phyloP scores from a whole-genome alignment of 331 rosid genomes.

The Saraca asoca region DNA sequence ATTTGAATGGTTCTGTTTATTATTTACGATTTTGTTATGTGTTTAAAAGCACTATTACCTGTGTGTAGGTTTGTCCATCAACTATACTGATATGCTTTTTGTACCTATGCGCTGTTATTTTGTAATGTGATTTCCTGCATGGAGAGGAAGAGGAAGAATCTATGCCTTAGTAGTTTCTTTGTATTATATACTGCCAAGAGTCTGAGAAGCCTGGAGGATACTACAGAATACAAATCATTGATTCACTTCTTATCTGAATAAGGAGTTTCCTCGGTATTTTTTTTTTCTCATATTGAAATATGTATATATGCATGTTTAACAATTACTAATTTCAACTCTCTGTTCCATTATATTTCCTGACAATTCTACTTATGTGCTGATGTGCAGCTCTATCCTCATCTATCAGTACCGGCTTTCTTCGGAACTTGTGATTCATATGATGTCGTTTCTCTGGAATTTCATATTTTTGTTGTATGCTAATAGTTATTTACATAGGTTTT shows the following conservation, averaged over 20 bases:
- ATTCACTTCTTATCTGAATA: background rate
- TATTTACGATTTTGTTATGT: background rate
- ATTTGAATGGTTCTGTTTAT: background rate
- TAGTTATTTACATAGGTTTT: too few relatives aligned
- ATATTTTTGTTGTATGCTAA: background rate
- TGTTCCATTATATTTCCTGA: background rate
- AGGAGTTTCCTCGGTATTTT: background rate
- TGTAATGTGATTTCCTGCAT: background rate
- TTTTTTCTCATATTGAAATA: background rate
- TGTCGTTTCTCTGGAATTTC: background rate
- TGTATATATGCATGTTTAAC: background rate
- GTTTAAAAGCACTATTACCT: background rate
- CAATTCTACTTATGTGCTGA: background rate
- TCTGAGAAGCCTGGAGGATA: constrained; percentile 6
- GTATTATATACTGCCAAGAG: background rate
- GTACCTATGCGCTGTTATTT: background rate
- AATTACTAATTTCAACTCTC: background rate
- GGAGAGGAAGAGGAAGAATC: background rate
- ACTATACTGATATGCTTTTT: background rate
- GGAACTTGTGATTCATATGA: background rate
- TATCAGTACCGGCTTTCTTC: background rate
- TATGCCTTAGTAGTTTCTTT: background rate
- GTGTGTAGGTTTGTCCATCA: background rate
- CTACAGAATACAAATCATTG: background rate
- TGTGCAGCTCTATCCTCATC: background rate